These are phyloP conservation scores for Monosporascus ibericus DNA, from an alignment of 2,329 filamentous ascomycete species.

Conservation along the genomic window DNA sequence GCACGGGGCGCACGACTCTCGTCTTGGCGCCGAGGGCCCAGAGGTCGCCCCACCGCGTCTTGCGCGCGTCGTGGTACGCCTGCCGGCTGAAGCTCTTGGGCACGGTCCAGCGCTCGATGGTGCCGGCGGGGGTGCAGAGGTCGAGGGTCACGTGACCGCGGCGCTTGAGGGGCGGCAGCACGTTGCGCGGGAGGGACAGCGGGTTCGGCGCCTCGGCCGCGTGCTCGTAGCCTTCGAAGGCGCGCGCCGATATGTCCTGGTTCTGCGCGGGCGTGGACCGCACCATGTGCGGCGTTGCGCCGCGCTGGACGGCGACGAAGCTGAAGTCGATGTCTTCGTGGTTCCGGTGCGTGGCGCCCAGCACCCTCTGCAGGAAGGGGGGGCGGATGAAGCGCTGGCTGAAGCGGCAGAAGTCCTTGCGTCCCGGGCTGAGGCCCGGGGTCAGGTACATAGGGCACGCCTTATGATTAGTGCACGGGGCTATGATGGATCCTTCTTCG, in stretches of 20 bases:
- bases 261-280: conserved; percentile 33
- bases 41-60: conserved; percentile 84
- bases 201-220: conserved; percentile 41
- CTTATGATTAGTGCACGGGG: conserved; percentile 82
- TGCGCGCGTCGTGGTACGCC: conserved; percentile 88
- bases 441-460: conserved; percentile 82
- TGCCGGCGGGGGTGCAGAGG: conserved; percentile 79
- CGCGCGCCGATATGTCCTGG: conserved; percentile 52
- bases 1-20: conserved; percentile 54
- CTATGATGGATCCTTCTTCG: conserved; percentile 59
- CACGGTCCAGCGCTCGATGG: conserved; percentile 89
- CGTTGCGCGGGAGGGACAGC: conserved; percentile 68
- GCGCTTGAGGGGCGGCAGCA: conserved; percentile 80
- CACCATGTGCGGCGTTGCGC: conserved; percentile 41
- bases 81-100: conserved; percentile 73
- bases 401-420: conserved; percentile 90
- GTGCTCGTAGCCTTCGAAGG: conserved; percentile 67
- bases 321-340: conserved; percentile 89
- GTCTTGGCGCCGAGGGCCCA: conserved; percentile 96
- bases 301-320: conserved; percentile 80
- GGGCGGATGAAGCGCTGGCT: conserved; percentile 83
- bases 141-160: conserved; percentile 85
- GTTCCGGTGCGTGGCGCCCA: conserved; percentile 64
- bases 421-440: conserved; percentile 62
- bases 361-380: conserved; percentile 69